Evolutionary conservation across 805 yeast genomes (phyloP).

Genomic region (Schizosaccharomyces japonicus): DNA sequence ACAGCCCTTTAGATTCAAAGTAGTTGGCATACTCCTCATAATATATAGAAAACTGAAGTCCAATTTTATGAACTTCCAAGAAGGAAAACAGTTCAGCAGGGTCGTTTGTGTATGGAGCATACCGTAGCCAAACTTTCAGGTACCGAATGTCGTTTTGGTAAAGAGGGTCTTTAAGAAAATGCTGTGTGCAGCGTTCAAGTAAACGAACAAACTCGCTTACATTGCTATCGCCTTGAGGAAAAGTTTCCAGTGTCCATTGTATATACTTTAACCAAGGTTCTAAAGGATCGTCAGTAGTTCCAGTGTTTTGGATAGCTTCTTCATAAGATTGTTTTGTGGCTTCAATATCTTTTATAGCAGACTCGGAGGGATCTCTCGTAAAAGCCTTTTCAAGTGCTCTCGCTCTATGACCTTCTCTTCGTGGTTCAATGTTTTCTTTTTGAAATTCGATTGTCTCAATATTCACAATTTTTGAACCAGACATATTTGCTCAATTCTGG

Average conservation of each 20-base stretch:
- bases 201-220: constrained; percentile 43
- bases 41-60: constrained; percentile 36
- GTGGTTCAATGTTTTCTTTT: constrained; percentile 3
- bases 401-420: constrained; percentile 1
- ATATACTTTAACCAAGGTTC: constrained; percentile 51
- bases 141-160: constrained; percentile 71
- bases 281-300: constrained; percentile 61
- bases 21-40: constrained; percentile 59
- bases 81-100: constrained; percentile 51
- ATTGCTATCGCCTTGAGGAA: constrained; percentile 35
- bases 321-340: constrained; percentile 17
- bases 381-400: background rate
- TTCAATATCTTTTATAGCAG: background rate
- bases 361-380: background rate
- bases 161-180: constrained; percentile 21
- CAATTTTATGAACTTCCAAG: constrained; percentile 49
- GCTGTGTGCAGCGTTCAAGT: constrained; percentile 48
- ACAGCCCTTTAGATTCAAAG: constrained; percentile 28
- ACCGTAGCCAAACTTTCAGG: constrained; percentile 57
- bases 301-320: constrained; percentile 21
- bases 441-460: background rate
- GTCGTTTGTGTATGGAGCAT: constrained; percentile 40
- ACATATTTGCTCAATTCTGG: no score
- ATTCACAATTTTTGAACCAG: no score
- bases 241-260: constrained; percentile 46